Conservation (phyloP, 805 yeast genomes). For the Nakazawaea holstii region DNA sequence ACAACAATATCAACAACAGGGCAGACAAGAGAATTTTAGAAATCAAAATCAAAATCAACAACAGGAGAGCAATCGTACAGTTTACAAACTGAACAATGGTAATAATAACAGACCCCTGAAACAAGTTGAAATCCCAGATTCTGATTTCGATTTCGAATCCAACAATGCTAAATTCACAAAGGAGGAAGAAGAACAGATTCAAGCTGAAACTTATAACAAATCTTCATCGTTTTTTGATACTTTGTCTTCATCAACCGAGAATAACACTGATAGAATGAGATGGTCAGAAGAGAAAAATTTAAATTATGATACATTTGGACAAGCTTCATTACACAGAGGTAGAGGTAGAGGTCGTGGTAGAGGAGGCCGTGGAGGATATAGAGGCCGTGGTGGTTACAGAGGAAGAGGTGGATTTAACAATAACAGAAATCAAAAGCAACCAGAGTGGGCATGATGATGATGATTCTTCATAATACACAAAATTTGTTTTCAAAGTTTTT, state of each 20-base stretch:
- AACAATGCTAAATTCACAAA: slow-evolving; percentile 68
- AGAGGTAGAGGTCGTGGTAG: slow-evolving; percentile 37
- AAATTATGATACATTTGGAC: slow-evolving; percentile 83
- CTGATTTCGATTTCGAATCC: slow-evolving; percentile 71
- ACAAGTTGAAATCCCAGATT: slow-evolving; percentile 35
- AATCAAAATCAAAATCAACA: slow-evolving; percentile 4
- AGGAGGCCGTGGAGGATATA: slow-evolving; percentile 30
- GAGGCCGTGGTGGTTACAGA: slow-evolving; percentile 19
- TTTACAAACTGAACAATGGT: slow-evolving; percentile 14
- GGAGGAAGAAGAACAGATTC: slow-evolving; percentile 27
- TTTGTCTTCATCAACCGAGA: slow-evolving; percentile 62
- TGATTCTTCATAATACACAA: neutral
- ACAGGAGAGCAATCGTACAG: slow-evolving; percentile 10
- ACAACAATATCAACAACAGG: neutral
- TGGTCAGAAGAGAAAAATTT: slow-evolving; percentile 70
- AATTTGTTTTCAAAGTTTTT: neutral
- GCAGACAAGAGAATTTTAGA: too few species aligned
- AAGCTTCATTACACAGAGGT: slow-evolving; percentile 50
- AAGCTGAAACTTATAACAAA: slow-evolving; percentile 58
- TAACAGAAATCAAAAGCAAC: slow-evolving; percentile 5
- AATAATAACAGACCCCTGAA: slow-evolving; percentile 14
- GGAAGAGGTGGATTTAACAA: slow-evolving; percentile 14
- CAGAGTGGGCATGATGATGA: slow-evolving; percentile 19
- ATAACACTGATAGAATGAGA: slow-evolving; percentile 38
- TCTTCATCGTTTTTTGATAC: slow-evolving; percentile 85